Evolutionary conservation across 2,329 filamentous ascomycete species (phyloP), one percentile per base, ranked within the genome.

Genomic region (Calonectria pteridis): DNA sequence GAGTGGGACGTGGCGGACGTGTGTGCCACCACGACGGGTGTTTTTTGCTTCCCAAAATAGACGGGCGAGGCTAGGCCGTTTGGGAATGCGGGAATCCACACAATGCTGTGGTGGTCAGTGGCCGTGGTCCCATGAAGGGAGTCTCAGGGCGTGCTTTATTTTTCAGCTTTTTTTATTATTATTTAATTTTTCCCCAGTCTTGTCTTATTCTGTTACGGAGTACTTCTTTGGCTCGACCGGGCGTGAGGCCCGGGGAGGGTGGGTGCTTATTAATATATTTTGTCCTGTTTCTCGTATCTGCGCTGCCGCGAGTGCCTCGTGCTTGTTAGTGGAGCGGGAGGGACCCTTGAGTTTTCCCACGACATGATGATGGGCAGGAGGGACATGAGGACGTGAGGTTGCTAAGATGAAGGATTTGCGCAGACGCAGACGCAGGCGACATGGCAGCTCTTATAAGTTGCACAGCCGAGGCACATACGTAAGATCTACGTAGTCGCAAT

Each of bases 1-100:
- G 59, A 64, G 59, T 64, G 59, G 59, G 59, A 64, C 35, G 35
- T 63, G 59, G 59, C 59, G 59, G 59, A 43, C 59, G 29, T 62
- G 59, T 49, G 59, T 43, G 59, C 20, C 59, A 64, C 37, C 40
- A 49, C 26, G 37, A 64, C 18, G 28, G 29, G 59, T 49, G 59
- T 33, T 49, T 43, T 49, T 31, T 43, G 40, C 16, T 64, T 43
- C 59, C 40, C 37, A 64, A 64, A 64, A 64, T 64, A 64, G 59
- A 64, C 40, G 23, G 16, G 5, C 59, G 28, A 33, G 40, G 11
- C 59, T 64, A 64, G 59, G 20, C 59, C 14, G 40, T 49, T 64
- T 46, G 40, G 40, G 37, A 29, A 49, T 18, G 55, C 23, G 55
- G 55, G 33, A 62, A 29, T 20, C 55, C 55, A 62, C 55, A 62